These are phyloP conservation scores for Cystofilobasidium capitatum DNA, from an alignment of 768 basidiomycete species.

Conservation along the genomic window DNA sequence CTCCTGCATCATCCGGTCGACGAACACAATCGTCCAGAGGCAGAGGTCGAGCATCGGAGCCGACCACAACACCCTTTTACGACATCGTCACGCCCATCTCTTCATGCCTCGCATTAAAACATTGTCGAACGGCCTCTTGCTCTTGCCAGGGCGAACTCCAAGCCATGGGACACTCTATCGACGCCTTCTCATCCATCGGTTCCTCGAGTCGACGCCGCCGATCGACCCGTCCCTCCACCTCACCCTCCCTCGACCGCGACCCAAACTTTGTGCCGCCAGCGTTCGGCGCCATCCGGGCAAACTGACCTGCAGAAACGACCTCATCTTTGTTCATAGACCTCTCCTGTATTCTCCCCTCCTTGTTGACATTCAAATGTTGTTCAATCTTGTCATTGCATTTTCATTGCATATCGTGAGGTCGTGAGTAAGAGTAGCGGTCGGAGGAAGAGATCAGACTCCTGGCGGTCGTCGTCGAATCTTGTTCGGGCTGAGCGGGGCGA, in stretches of 20 bases:
- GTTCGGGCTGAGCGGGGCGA: neutral
- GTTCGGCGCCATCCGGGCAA: neutral
- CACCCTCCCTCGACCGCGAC: neutral
- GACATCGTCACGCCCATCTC: too few relatives aligned
- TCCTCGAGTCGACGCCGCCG: neutral
- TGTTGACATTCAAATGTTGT: neutral
- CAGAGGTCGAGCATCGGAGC: too few relatives aligned
- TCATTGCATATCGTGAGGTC: neutral
- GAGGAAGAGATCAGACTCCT: too few relatives aligned
- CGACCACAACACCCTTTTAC: too few relatives aligned
- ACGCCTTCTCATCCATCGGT: neutral
- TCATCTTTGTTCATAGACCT: neutral
- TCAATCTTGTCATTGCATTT: neutral
- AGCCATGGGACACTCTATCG: neutral
- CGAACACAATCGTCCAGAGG: too few relatives aligned
- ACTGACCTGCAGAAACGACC: neutral
- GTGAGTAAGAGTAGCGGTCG: too few relatives aligned
- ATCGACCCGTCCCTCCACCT: neutral
- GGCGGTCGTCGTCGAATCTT: slow-evolving; percentile 8
- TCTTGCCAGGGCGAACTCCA: neutral
- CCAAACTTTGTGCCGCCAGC: neutral
- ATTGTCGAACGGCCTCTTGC: too few relatives aligned
- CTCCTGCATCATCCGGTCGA: too few relatives aligned
- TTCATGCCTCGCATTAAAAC: too few relatives aligned
- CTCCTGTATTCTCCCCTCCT: neutral